Evolutionary conservation across 768 basidiomycete species (phyloP), one percentile per base, ranked within the genome.

Genomic region (Lactarius akahatsu): DNA sequence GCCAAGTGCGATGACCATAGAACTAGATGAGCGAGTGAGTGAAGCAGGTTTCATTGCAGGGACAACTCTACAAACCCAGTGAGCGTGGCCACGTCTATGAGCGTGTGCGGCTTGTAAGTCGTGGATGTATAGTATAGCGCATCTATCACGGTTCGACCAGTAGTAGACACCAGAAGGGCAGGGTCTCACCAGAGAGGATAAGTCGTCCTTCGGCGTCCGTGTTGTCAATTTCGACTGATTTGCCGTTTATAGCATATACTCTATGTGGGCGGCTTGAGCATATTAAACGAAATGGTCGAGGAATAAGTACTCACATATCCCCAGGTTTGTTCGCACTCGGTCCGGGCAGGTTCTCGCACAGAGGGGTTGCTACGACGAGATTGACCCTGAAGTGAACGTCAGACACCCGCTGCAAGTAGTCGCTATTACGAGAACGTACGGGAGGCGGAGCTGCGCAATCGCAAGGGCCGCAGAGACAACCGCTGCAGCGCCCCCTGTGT

Each of bases 341-440:
- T 20, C 90, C 89, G 4, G 93, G 93, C 82, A 96, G 81, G 79
- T 96, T 96, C 75, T 96, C 94, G 20, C 86, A 86, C 38, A 96
- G 80, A 3, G 93, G 91, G 0, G 87, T 87, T 32, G 85, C 78
- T 13, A 86, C 83, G 30, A 92, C 82, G 61, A 94, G 78, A 74
- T 94, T 93, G 75, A 95, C 79, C 10, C 90, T 92, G 66, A 63
- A 7, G 68, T 13, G 15, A 30, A 18, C 11, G 40, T 67, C 13
- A 28, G 6, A 30, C 38, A 41, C 32, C 30, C 8, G 9, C 38
- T 13, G 43, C 10, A 15, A 40, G 20, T 52, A 62, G 41, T 11
- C 38, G 3, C 10, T 18, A 34, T 4, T 7, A 16, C 18, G 54
- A 23, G n/a, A 10, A 80, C 87, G 11, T 74, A 91, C 89, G 91